Conservation (phyloP, 2,329 filamentous ascomycete genomes). For the Ascochyta rabiei region DNA sequence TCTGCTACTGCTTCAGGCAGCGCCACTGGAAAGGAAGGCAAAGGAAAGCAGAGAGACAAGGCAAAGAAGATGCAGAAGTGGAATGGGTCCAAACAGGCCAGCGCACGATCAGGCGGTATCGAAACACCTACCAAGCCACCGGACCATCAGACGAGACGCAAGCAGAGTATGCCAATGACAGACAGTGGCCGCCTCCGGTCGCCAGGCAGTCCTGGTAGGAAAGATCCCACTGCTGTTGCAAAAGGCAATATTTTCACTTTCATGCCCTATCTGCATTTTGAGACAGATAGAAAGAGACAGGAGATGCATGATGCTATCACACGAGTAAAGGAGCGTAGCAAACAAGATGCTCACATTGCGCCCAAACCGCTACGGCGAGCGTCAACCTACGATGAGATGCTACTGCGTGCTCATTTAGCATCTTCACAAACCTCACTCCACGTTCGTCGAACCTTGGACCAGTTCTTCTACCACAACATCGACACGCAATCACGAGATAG, state of each 20-base stretch:
- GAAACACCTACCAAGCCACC: conserved; percentile 36
- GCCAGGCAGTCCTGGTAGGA: conserved; percentile 45
- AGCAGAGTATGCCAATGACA: conserved; percentile 32
- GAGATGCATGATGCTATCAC: conserved; percentile 64
- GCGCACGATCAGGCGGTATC: conserved; percentile 33
- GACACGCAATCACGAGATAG: conserved; percentile 65
- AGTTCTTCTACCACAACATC: conserved; percentile 70
- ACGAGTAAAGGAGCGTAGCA: conserved; percentile 36
- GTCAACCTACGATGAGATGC: conserved; percentile 52
- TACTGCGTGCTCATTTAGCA: conserved; percentile 57
- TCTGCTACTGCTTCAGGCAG: conserved; percentile 22
- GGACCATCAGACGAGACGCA: conserved; percentile 31
- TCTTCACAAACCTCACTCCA: conserved; percentile 58
- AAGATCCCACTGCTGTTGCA: conserved; percentile 38
- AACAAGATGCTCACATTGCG: conserved; percentile 18
- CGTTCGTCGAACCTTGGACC: conserved; percentile 67
- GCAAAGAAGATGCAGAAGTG: conserved; percentile 40
- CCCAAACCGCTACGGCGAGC: conserved; percentile 32
- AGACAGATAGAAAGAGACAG: conserved; percentile 60
- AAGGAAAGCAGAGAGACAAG: conserved; percentile 40
- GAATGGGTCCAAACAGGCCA: conserved; percentile 29
- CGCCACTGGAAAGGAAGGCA: conserved; percentile 30
- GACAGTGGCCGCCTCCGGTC: conserved; percentile 38
- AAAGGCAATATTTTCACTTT: conserved; percentile 53
- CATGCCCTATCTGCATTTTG: conserved; percentile 71